phyloP scores from a whole-genome alignment of 371 early-diverging fungal species.

The Mucor sp. region DNA sequence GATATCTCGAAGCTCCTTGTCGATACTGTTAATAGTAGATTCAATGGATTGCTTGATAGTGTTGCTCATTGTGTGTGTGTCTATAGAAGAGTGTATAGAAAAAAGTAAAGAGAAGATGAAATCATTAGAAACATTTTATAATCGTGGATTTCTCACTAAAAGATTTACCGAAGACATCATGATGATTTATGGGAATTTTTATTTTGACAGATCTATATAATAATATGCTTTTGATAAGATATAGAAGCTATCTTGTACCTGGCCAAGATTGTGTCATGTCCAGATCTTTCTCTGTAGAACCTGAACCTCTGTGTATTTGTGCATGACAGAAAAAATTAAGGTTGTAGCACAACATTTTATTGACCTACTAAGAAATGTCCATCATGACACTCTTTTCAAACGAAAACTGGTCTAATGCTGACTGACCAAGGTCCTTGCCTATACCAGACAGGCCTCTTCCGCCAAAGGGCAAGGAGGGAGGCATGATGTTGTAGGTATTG shows the following conservation, averaged over 20 bases:
- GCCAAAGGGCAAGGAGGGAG: slow-evolving; percentile 78
- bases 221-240: not conserved
- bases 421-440: slow-evolving; percentile 75
- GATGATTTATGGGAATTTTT: not conserved
- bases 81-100: not conserved
- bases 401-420: slow-evolving; percentile 67
- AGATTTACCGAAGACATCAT: not conserved
- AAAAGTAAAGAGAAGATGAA: not conserved
- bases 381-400: slow-evolving; percentile 54
- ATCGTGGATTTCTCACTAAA: not conserved
- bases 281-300: not conserved
- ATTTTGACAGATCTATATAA: not conserved
- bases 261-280: not conserved
- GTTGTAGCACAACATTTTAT: not conserved
- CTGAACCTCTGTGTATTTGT: not conserved
- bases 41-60: slow-evolving; percentile 7
- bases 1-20: slow-evolving; percentile 20
- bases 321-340: not conserved
- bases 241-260: not conserved
- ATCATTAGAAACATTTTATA: not conserved
- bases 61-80: not conserved
- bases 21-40: slow-evolving; percentile 9
- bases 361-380: not conserved
- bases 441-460: slow-evolving; percentile 83
- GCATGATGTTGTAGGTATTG: slow-evolving; percentile 62